Evolutionary conservation across 1,284 basidiomycete genomes (phyloP).

Genomic region (Prillingera fragicola): DNA sequence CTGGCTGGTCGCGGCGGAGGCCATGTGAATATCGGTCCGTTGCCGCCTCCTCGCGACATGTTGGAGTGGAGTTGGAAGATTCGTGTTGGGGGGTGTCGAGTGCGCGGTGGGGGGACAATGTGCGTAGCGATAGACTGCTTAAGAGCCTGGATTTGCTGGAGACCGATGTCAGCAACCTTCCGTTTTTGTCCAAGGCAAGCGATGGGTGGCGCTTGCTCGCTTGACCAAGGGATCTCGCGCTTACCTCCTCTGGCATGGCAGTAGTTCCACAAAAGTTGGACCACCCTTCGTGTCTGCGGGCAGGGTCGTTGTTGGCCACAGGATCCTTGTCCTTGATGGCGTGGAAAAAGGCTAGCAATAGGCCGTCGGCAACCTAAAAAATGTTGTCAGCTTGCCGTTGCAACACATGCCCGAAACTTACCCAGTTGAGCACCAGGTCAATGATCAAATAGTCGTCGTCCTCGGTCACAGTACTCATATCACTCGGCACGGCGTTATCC

Average conservation of each 20-base stretch:
- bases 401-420: too few relatives aligned
- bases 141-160: conserved; percentile 34
- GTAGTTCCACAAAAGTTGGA: conserved; percentile 90
- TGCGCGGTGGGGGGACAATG: conserved; percentile 23
- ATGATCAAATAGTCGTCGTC: conserved; percentile 79
- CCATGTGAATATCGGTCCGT: conserved; percentile 70
- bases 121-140: conserved; percentile 24
- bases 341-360: conserved; percentile 93
- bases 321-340: conserved; percentile 60
- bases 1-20: conserved; percentile 55
- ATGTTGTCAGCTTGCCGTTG: not conserved
- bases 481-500: conserved; percentile 43
- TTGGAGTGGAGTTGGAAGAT: conserved; percentile 46
- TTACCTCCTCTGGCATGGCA: conserved; percentile 46
- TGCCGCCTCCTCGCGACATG: too few relatives aligned
- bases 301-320: conserved; percentile 68
- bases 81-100: conserved; percentile 36
- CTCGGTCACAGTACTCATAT: conserved; percentile 63
- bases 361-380: conserved; percentile 62
- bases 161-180: not conserved
- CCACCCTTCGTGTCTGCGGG: conserved; percentile 70
- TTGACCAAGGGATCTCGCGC: too few relatives aligned
- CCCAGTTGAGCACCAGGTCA: conserved; percentile 92
- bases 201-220: too few relatives aligned
- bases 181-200: conserved; percentile 24